A percentile compares a stretch with the other conserved stretches of the same genome.
phyloP scores from a whole-genome alignment of 78 protist species.

The Speleostelium caveatum region DNA sequence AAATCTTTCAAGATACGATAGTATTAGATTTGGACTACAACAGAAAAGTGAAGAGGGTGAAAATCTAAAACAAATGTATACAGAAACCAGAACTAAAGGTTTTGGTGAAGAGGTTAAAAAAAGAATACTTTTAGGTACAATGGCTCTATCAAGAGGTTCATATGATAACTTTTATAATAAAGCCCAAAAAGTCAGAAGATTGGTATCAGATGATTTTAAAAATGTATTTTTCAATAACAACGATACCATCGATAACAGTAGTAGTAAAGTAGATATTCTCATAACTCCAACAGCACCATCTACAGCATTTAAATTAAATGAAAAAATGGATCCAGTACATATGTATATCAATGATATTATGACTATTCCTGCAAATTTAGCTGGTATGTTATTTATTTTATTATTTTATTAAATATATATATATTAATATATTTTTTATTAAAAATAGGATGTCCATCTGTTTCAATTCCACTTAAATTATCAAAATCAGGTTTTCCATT shows the following conservation, averaged over 20 bases:
- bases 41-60: not conserved
- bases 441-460: no score
- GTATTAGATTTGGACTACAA: conserved; percentile 78
- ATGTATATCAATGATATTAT: conserved; percentile 78
- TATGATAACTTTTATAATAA: conserved; percentile 62
- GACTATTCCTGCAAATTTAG: conserved; percentile 74
- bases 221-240: conserved; percentile 3
- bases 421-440: no score
- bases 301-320: conserved; percentile 20
- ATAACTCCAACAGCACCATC: conserved; percentile 79
- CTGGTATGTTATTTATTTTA: no score
- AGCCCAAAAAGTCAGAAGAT: conserved; percentile 74
- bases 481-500: conserved; percentile 25
- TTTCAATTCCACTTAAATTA: conserved; percentile 70
- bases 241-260: not conserved
- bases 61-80: conserved; percentile 30
- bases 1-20: conserved; percentile 87
- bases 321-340: conserved; percentile 29
- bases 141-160: conserved; percentile 77
- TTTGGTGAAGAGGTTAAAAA: conserved; percentile 82
- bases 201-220: conserved; percentile 75
- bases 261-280: conserved; percentile 40
- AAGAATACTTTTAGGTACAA: conserved; percentile 81
- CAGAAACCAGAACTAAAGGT: conserved; percentile 57
- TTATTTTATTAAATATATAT: no score